Conservation (phyloP, 306 rosid species). For the Quercus aquifolioides region DNA sequence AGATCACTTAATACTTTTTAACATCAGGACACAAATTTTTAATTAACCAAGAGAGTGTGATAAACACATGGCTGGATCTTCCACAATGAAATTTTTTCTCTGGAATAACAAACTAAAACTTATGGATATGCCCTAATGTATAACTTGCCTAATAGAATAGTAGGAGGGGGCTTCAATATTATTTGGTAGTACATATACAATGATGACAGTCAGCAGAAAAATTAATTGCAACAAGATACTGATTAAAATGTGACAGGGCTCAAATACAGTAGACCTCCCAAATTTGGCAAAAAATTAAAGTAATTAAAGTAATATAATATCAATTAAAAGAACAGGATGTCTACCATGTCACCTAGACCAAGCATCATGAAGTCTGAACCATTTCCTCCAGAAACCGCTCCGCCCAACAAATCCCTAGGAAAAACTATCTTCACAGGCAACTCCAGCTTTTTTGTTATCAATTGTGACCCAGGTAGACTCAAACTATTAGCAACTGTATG, state of each 20-base stretch:
- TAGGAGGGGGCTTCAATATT: no score
- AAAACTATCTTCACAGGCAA: slow-evolving; percentile 96
- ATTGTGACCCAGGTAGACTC: slow-evolving; percentile 91
- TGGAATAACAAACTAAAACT: not conserved
- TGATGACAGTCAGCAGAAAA: slow-evolving; percentile 5
- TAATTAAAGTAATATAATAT: not conserved
- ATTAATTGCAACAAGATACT: slow-evolving; percentile 3
- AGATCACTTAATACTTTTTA: not conserved
- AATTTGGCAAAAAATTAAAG: not conserved
- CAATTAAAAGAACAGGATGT: slow-evolving; percentile 17
- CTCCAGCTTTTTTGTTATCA: slow-evolving; percentile 91
- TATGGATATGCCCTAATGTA: not conserved
- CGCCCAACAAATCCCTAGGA: slow-evolving; percentile 83
- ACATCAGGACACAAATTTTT: not conserved
- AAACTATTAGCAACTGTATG: slow-evolving; percentile 94
- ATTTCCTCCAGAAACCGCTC: slow-evolving; percentile 69
- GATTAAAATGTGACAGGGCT: slow-evolving; percentile 3
- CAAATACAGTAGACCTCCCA: slow-evolving; percentile 9
- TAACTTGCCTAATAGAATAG: not conserved
- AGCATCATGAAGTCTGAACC: slow-evolving; percentile 96
- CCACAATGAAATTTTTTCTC: not conserved
- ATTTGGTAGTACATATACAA: not conserved
- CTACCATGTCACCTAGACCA: slow-evolving; percentile 99
- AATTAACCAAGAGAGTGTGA: not conserved
- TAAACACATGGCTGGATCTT: not conserved